Percentiles rank a stretch among this genome's conserved stretches.
phyloP scores from a whole-genome alignment of 495 filamentous ascomycete species.

The Xylona heveae region DNA sequence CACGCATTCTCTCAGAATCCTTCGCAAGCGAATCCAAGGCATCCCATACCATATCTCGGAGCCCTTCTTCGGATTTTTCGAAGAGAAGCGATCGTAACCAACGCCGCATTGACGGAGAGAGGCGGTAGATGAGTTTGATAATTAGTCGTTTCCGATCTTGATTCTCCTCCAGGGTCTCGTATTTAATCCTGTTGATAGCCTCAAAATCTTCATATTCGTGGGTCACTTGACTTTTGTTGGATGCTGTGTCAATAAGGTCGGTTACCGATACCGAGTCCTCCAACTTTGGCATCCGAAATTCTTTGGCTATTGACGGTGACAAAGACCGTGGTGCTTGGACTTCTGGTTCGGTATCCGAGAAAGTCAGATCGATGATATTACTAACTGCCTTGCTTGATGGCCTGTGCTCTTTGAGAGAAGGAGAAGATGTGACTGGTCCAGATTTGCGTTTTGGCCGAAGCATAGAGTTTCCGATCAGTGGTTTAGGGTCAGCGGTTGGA shows the following conservation, averaged over 20 bases:
- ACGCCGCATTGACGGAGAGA: not conserved
- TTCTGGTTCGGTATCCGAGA: slow-evolving; percentile 6
- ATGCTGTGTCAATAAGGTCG: too few species aligned
- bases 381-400: not conserved
- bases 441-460: too few species aligned
- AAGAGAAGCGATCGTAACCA: too few species aligned
- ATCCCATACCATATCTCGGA: too few species aligned
- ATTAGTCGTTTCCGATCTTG: slow-evolving; percentile 17
- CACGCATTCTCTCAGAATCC: too few species aligned
- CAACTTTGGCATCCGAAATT: too few species aligned
- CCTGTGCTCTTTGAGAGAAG: not conserved
- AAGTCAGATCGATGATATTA: slow-evolving; percentile 9
- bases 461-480: too few species aligned
- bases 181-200: slow-evolving; percentile 9
- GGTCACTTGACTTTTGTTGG: not conserved
- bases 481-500: too few species aligned
- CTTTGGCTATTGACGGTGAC: too few species aligned
- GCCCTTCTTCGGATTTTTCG: too few species aligned
- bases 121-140: slow-evolving; percentile 1
- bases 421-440: not conserved
- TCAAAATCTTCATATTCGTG: slow-evolving; percentile 8
- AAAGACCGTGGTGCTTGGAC: not conserved
- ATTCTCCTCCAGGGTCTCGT: slow-evolving; percentile 11
- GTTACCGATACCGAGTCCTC: too few species aligned
- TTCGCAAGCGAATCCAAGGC: too few species aligned